Evolutionary conservation across 2,329 filamentous ascomycete genomes (phyloP).

Genomic region (Elsinoe australis): DNA sequence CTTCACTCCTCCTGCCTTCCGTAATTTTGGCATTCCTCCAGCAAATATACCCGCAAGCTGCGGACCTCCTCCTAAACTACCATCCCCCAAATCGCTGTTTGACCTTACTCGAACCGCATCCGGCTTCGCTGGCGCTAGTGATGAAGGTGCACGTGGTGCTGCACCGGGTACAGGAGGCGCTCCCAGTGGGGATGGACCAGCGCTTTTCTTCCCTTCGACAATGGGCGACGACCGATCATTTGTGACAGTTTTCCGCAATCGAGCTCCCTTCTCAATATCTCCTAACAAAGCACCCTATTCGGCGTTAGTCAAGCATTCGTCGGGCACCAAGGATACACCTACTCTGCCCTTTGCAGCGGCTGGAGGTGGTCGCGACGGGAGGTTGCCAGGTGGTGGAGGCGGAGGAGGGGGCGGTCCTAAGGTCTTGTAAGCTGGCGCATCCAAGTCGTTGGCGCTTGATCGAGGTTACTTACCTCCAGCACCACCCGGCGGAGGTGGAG

Average conservation of each 20-base stretch:
- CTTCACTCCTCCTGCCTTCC: slow-evolving; percentile 66
- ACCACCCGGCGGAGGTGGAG: slow-evolving; percentile 51
- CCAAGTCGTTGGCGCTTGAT: not conserved
- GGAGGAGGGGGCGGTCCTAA: slow-evolving; percentile 53
- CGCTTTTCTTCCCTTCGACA: slow-evolving; percentile 50
- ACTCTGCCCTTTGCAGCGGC: slow-evolving; percentile 54
- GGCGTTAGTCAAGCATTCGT: slow-evolving; percentile 13
- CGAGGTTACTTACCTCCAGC: slow-evolving; percentile 39
- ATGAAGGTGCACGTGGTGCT: slow-evolving; percentile 48
- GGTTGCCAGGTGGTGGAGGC: slow-evolving; percentile 50
- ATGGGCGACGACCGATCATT: slow-evolving; percentile 86
- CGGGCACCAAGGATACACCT: slow-evolving; percentile 30
- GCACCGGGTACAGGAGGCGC: slow-evolving; percentile 74
- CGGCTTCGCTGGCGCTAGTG: slow-evolving; percentile 59
- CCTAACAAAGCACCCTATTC: slow-evolving; percentile 71
- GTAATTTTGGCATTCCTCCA: slow-evolving; percentile 90
- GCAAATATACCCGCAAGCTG: slow-evolving; percentile 85
- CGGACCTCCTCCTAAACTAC: slow-evolving; percentile 54
- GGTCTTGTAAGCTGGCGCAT: not conserved
- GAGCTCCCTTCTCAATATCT: slow-evolving; percentile 76
- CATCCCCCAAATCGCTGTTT: slow-evolving; percentile 62
- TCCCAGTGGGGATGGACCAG: slow-evolving; percentile 58
- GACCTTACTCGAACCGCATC: slow-evolving; percentile 61
- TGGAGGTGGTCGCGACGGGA: slow-evolving; percentile 53
- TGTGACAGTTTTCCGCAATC: slow-evolving; percentile 64